Evolutionary conservation across 495 filamentous ascomycete genomes (phyloP).

Genomic region (Talaromyces thailandensis): DNA sequence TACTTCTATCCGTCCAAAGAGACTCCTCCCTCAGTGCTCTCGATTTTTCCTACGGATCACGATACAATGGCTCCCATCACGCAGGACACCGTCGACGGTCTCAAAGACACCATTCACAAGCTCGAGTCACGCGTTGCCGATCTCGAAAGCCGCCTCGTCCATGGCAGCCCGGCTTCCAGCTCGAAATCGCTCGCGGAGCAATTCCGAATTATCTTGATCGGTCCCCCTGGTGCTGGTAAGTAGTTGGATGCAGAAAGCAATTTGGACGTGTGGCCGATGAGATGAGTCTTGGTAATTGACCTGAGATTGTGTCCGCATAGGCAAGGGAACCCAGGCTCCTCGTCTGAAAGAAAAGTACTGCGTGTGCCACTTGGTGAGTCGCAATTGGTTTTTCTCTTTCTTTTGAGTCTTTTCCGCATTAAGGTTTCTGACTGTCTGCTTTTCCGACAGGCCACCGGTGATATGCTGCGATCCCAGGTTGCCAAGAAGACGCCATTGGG

Average conservation of each 20-base stretch:
- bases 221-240: constrained; percentile 91
- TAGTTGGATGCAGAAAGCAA: background rate
- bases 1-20: constrained; percentile 12
- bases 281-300: constrained; percentile 9
- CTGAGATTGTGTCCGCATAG: constrained; percentile 35
- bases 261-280: background rate
- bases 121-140: constrained; percentile 77
- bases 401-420: background rate
- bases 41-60: constrained; percentile 9
- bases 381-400: background rate
- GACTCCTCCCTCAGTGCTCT: constrained; percentile 14
- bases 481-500: constrained; percentile 94
- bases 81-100: constrained; percentile 61
- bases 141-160: constrained; percentile 56
- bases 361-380: constrained; percentile 86
- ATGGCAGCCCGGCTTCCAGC: constrained; percentile 39
- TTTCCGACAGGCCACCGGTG: constrained; percentile 74
- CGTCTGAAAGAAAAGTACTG: constrained; percentile 96
- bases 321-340: constrained; percentile 98
- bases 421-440: constrained; percentile 6
- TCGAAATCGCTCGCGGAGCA: constrained; percentile 43
- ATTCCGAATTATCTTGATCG: constrained; percentile 95
- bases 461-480: constrained; percentile 98
- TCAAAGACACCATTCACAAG: constrained; percentile 69
- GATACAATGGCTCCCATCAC: constrained; percentile 74